A percentile compares a stretch with the other conserved stretches of the same genome.
Conservation (phyloP, 768 basidiomycete genomes). For the Leccinum olivaceopallidum region DNA sequence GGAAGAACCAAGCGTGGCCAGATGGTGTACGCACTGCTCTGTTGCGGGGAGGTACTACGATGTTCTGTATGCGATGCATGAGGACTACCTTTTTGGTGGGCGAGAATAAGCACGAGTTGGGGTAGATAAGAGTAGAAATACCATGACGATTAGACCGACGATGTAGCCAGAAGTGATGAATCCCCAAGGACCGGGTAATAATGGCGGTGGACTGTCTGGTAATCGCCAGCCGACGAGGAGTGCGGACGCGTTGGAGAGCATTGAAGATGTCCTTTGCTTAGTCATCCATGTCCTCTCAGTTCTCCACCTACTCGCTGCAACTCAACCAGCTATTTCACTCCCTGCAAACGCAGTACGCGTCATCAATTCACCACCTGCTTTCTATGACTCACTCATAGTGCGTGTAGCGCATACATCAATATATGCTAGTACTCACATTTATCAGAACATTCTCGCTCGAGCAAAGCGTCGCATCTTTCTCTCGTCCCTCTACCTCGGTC, state of each 20-base stretch:
- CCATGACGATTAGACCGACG: constrained; percentile 65
- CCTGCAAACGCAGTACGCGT: constrained; percentile 51
- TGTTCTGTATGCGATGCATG: constrained; percentile 75
- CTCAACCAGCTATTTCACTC: constrained; percentile 51
- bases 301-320: constrained; percentile 29
- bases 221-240: constrained; percentile 29
- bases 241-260: constrained; percentile 6
- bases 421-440: not conserved
- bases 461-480: constrained; percentile 83
- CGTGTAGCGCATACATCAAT: constrained; percentile 21
- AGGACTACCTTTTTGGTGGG: constrained; percentile 55
- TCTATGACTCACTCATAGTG: constrained; percentile 57
- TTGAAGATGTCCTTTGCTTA: constrained; percentile 15
- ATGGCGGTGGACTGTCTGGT: not conserved
- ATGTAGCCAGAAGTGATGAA: constrained; percentile 78
- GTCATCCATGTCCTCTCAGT: constrained; percentile 28
- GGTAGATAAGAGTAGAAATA: constrained; percentile 28
- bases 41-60: constrained; percentile 65
- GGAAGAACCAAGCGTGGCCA: constrained; percentile 24
- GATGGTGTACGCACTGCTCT: constrained; percentile 22
- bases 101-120: not conserved
- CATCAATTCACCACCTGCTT: constrained; percentile 56
- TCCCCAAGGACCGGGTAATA: constrained; percentile 61
- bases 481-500: constrained; percentile 88
- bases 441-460: constrained; percentile 71